Base-by-base conservation (phyloP, 106 monocot species). In the Alisma plantagoaquatica region DNA sequence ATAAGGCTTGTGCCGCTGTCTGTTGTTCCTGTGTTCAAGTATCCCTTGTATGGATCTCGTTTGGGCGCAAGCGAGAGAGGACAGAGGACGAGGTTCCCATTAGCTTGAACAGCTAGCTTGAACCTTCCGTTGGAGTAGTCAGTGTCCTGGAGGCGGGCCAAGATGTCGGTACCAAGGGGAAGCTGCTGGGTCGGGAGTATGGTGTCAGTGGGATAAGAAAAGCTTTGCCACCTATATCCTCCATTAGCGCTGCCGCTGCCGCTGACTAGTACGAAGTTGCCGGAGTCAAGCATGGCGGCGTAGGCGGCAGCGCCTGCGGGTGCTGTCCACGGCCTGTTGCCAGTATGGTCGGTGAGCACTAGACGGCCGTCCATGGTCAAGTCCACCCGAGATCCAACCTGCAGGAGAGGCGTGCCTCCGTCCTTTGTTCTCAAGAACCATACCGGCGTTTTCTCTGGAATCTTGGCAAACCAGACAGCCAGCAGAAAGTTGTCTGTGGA, bases 281-380 rank as follows among this genome's bases (percentile, higher is more conserved):
- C 51, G 17, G 25, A 9, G 17, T 52, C 28, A 26, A 52, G 51
- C 51, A 52, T 52, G 16, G 51, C 51, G 24, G 51, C 51, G 51
- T 52, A 9, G 51, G 27, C 17, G 16, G 27, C 24, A 0, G 10
- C 23, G 28, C 29, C 51, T 16, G 28, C 25, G 51, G 27, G 14
- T 12, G 51, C 51, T 10, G 27, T 52, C 51, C 51, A 52, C 28
- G 14, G 15, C 45, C 19, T 4, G 4, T 46, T 9, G 11, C 45
- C 45, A 18, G 11, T 46, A 4, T 46, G 14, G n/a, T 46, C 45
- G 17, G 11, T 46, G 11, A 46, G 45, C 7, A 46, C 4, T 17
- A 46, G 45, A 3, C 45, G 7, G 45, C 45, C 45, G n/a, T 18
- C 45, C 3, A 3, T 17, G 16, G 11, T 46, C 14, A 46, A 17